These are phyloP conservation scores for Stagonosporopsis vannaccii DNA, from an alignment of 2,329 filamentous ascomycete genomes.

Conservation along the genomic window DNA sequence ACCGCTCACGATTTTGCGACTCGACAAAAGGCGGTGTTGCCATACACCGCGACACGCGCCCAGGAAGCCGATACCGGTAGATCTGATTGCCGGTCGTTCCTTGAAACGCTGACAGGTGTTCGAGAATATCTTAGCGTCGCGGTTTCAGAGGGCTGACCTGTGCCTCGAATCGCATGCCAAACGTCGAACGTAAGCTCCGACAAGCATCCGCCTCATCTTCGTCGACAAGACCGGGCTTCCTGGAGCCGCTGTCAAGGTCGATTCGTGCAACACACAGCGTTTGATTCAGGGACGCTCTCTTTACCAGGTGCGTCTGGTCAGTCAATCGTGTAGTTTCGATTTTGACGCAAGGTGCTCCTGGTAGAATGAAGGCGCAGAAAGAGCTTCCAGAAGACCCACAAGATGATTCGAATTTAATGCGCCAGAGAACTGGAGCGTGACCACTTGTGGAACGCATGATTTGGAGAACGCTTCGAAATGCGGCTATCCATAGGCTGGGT, in stretches of 20 bases:
- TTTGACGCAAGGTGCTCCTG: conserved; percentile 17
- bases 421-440: background rate
- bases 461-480: conserved; percentile 2
- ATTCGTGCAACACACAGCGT: conserved; percentile 15
- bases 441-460: conserved; percentile 1
- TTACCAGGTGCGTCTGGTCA: conserved; percentile 16
- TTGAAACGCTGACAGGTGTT: conserved; percentile 33
- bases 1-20: conserved; percentile 18
- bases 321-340: conserved; percentile 20
- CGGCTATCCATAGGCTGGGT: background rate
- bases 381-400: conserved; percentile 10
- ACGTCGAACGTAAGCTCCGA: conserved; percentile 13
- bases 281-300: conserved; percentile 5
- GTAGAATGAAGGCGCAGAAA: background rate
- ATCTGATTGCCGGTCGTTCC: conserved; percentile 24
- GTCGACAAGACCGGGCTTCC: conserved; percentile 8
- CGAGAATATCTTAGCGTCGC: conserved; percentile 24
- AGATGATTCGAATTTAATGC: background rate
- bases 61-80: conserved; percentile 20
- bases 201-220: conserved; percentile 17
- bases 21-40: conserved; percentile 20
- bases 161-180: conserved; percentile 6
- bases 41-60: conserved; percentile 15
- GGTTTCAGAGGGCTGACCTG: conserved; percentile 12
- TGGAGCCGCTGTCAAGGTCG: conserved; percentile 15